Percentiles rank a stretch among this genome's conserved stretches.
Conservation (phyloP, 1,284 basidiomycete genomes). For the Pseudozyma flocculosa region DNA sequence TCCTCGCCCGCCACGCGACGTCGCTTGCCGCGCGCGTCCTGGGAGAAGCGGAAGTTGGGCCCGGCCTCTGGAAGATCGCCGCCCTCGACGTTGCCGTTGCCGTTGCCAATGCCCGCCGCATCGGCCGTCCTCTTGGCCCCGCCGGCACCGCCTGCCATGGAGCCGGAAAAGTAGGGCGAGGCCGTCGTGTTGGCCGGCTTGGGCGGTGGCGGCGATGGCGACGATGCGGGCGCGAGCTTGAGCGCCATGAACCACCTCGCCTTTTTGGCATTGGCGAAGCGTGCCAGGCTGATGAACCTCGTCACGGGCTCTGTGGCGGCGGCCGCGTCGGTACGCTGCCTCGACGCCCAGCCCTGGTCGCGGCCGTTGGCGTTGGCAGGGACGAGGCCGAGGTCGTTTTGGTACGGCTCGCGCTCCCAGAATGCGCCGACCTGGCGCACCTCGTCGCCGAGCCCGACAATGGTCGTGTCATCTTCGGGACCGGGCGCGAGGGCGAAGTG, state of each 20-base stretch:
- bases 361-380: constrained; percentile 1
- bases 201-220: neutral
- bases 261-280: constrained; percentile 47
- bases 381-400: constrained; percentile 18
- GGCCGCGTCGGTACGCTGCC: too few relatives aligned
- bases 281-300: constrained; percentile 47
- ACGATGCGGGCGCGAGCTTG: constrained; percentile 26
- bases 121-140: too few relatives aligned
- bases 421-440: constrained; percentile 36
- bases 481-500: constrained; percentile 45
- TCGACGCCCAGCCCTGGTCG: too few relatives aligned
- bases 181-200: constrained; percentile 19
- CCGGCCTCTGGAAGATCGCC: constrained; percentile 3
- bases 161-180: constrained; percentile 15
- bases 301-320: constrained; percentile 22
- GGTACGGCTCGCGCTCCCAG: constrained; percentile 53
- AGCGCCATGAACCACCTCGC: constrained; percentile 53
- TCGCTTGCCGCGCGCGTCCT: constrained; percentile 9
- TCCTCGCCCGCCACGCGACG: constrained; percentile 1
- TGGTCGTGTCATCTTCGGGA: neutral
- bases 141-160: too few relatives aligned
- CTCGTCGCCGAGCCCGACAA: constrained; percentile 18
- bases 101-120: too few relatives aligned
- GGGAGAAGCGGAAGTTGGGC: constrained; percentile 23
- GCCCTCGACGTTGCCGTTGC: neutral